Conservation (phyloP, 1,139 yeast genomes). For the Yamadazyma triangularis region DNA sequence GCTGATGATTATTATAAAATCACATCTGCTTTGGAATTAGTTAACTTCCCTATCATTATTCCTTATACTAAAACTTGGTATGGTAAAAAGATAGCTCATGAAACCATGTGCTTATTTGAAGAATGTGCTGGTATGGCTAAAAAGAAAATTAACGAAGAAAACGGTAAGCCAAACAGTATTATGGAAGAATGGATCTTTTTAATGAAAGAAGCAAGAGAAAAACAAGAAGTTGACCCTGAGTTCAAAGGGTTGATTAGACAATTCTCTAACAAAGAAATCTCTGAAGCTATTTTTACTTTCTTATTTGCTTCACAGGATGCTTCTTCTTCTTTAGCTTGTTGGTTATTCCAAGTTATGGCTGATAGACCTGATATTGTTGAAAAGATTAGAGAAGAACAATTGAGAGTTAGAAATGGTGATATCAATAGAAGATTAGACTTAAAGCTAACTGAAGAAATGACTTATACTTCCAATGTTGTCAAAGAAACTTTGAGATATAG, state of each 20-base stretch:
- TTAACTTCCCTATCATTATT: slow-evolving; percentile 91
- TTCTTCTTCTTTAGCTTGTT: slow-evolving; percentile 94
- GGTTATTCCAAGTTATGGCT: slow-evolving; percentile 94
- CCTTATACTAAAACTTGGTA: slow-evolving; percentile 98
- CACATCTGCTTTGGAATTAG: slow-evolving; percentile 94
- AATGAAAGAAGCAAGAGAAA: slow-evolving; percentile 72
- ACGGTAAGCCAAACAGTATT: slow-evolving; percentile 79
- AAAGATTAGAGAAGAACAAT: slow-evolving; percentile 88
- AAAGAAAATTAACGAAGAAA: slow-evolving; percentile 62
- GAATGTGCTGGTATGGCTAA: slow-evolving; percentile 85
- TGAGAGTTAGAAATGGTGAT: slow-evolving; percentile 75
- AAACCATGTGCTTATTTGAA: slow-evolving; percentile 89
- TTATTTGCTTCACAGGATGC: slow-evolving; percentile 98
- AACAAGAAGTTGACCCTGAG: slow-evolving; percentile 42
- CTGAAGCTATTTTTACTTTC: slow-evolving; percentile 94
- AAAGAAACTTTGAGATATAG: slow-evolving; percentile 90
- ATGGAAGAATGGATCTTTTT: slow-evolving; percentile 92
- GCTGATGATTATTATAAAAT: slow-evolving; percentile 90
- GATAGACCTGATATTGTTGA: slow-evolving; percentile 88
- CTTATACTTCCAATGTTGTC: slow-evolving; percentile 83
- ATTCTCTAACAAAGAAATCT: slow-evolving; percentile 84
- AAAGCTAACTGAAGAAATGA: slow-evolving; percentile 80
- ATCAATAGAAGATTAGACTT: slow-evolving; percentile 56
- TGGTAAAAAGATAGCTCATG: slow-evolving; percentile 89
- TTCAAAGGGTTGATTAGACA: slow-evolving; percentile 67